A percentile compares a stretch with the other conserved stretches of the same genome.
Conservation (phyloP, 176 grass and related monocot genomes). For the Miscanthus lutarioriparius region DNA sequence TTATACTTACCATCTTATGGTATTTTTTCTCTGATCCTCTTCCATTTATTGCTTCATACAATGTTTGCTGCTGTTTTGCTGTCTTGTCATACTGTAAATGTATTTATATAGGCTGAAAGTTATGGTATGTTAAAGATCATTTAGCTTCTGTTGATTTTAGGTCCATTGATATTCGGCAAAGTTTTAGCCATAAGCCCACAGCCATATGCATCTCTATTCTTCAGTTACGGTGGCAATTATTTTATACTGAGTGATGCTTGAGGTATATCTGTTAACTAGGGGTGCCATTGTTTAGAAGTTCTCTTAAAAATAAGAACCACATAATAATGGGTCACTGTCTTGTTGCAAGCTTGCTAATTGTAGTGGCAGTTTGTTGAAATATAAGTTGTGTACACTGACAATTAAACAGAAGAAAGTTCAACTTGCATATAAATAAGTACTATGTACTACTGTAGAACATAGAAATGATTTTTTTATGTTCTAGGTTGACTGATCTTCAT, state of each 20-base stretch:
- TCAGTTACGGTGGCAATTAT: neutral
- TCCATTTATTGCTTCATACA: neutral
- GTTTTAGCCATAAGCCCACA: neutral
- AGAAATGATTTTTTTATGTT: neutral
- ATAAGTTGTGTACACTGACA: neutral
- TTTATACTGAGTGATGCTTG: neutral
- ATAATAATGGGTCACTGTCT: neutral
- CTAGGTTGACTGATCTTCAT: conserved; percentile 9
- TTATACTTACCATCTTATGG: conserved; percentile 90
- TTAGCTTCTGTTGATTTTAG: neutral
- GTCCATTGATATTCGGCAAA: conserved; percentile 6
- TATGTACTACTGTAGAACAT: neutral
- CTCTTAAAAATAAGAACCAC: neutral
- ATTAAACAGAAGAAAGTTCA: neutral
- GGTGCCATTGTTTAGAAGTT: neutral
- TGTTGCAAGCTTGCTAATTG: conserved; percentile 13
- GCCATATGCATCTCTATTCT: neutral
- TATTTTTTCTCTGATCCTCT: conserved; percentile 42
- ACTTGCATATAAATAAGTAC: neutral
- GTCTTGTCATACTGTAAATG: neutral
- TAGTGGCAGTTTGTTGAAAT: conserved; percentile 11
- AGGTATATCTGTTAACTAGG: neutral
- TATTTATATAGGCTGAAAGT: conserved; percentile 15
- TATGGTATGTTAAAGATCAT: neutral
- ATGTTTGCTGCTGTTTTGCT: conserved; percentile 21